Base-by-base conservation (phyloP, 768 basidiomycete genomes). In the Lactarius quietus region DNA sequence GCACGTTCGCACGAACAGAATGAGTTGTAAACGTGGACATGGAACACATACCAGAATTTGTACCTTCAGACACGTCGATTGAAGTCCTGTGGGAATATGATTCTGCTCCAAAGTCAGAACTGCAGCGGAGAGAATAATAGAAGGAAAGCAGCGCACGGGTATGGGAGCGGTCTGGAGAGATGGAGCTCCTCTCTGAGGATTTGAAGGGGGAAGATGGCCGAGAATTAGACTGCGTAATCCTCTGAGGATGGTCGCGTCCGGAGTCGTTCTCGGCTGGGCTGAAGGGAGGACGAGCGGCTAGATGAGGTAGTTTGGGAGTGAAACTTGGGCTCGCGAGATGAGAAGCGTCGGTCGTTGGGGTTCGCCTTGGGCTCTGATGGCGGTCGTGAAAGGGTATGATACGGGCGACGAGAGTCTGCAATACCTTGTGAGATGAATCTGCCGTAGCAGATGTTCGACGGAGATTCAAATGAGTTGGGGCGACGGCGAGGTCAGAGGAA, bases 271-370 rank as follows among this genome's bases (percentile, higher is more conserved):
- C 52, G 57, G 12, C 38, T 48, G 18, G 60, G 43, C 64, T 59
- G 65, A 61, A 66, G 66, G 64, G 62, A 55, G 57, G 59, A 28
- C 68, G 68, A 59, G 69, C 62, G 58, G 69, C 73, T 61, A 65
- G 62, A 58, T 64, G 69, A 26, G 67, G 66, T 68, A 48, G 59
- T 62, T 62, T 67, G 52, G 39, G 64, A 59, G 57, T 73, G 64
- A 66, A 70, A 61, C 64, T 64, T 0, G 76, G 74, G 5, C 80
- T 75, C 31, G 84, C 79, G 65, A 86, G 86, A 76, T 90, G 89
- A 57, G 92, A 81, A 48, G 87, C 86, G 79, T 93, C 92, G 9
- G 90, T 90, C 73, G 91, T 88, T 2, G 92, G 92, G 65, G 89
- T 89, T 64, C 90, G 78, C n/a, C 90, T 84, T 72, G 92, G 91